phyloP scores from a whole-genome alignment of 306 rosid species.

The Malus orientalis region DNA sequence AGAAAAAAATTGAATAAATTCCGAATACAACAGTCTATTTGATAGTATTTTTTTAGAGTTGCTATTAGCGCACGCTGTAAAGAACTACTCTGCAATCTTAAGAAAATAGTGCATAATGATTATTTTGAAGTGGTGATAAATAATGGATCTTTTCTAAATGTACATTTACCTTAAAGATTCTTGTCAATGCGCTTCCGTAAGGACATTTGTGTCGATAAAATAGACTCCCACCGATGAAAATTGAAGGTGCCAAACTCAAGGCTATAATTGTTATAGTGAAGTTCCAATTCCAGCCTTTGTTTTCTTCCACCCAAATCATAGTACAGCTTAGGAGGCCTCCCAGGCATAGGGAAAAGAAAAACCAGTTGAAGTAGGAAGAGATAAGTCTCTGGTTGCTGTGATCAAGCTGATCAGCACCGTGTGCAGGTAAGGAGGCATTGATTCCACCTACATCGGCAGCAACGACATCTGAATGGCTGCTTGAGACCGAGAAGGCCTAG shows the following conservation, averaged over 20 bases:
- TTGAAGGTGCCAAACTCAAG: slow-evolving; percentile 6
- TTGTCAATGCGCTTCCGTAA: slow-evolving; percentile 20
- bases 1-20: background rate
- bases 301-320: slow-evolving; percentile 37
- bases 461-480: slow-evolving; percentile 3
- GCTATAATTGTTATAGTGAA: slow-evolving; percentile 11
- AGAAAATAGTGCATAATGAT: background rate
- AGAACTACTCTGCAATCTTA: background rate
- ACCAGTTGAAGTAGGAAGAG: slow-evolving; percentile 40
- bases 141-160: background rate
- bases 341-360: slow-evolving; percentile 19
- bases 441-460: slow-evolving; percentile 33
- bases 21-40: background rate
- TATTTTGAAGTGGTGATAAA: background rate
- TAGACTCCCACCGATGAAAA: slow-evolving; percentile 17
- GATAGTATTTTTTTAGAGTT: background rate
- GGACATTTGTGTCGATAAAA: slow-evolving; percentile 26
- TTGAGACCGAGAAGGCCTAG: slow-evolving; percentile 1
- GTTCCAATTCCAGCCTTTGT: slow-evolving; percentile 26
- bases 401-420: slow-evolving; percentile 42
- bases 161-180: slow-evolving; percentile 18
- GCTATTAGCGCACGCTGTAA: background rate
- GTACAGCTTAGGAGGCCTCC: slow-evolving; percentile 24
- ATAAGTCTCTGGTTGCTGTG: slow-evolving; percentile 18
- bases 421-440: slow-evolving; percentile 27